Evolutionary conservation across 805 yeast species (phyloP), one percentile per base, ranked within the genome.

Genomic region (Cyberlindnera amylophila): DNA sequence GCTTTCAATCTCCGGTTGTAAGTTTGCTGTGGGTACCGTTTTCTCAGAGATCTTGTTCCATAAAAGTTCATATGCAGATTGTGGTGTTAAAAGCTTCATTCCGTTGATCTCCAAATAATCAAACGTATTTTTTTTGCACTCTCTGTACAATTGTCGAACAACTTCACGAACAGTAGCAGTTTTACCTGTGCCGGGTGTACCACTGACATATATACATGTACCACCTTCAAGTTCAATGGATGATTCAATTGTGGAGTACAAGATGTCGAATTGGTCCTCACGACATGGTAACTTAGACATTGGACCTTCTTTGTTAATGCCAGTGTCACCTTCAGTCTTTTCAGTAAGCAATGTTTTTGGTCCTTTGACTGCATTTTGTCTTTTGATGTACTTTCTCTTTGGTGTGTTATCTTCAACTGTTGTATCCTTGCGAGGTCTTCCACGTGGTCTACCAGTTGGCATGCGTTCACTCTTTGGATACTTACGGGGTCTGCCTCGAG

Each of bases 171-270:
- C 81, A 0, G 98, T 91, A 4, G 95, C 93, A 0, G 99, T 91
- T 59, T 93, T 93, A 11, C 99, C 99, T 2, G 95, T 91, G 8
- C 99, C 99, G 0, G 99, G 99, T 0, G 96, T 88, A 4, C 99
- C 99, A 62, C 96, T 87, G 10, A 93, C 80, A 58, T 90, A 93
- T 6, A 93, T 64, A 51, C 96, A 87, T 7, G 90, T 75, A 0
- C 98, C 97, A 1, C 83, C 74, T 32, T 77, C 75, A 13, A 82
- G 74, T 36, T 71, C 71, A 27, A 91, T 76, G 0, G 96, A 85
- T 34, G 79, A 71, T 52, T 88, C 89, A 4, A 93, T 60, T 32
- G 79, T 77, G 34, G 76, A 58, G 59, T 81, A 86, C 4, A 93
- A 67, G 42, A 80, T 75, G 9, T 81, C 75, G 57, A 83, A 89